Evolutionary conservation across 2,329 filamentous ascomycete species (phyloP).

Genomic region (Pestalotiopsis sp.): DNA sequence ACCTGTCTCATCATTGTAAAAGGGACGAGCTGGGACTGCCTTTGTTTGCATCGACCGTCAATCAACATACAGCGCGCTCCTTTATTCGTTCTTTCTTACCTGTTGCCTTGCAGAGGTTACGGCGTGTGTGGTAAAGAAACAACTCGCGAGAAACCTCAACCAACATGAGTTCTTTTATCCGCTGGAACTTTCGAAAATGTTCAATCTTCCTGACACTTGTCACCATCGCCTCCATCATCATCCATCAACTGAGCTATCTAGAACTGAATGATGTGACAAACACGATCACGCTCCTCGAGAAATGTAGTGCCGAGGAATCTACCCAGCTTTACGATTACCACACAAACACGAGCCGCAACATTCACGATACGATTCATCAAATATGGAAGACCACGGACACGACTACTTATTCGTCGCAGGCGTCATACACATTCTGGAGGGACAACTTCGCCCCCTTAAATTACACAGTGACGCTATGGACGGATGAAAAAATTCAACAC

Average conservation of each 20-base stretch:
- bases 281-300: background rate
- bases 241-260: background rate
- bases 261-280: background rate
- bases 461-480: background rate
- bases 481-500: background rate
- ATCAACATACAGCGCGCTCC: background rate
- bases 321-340: background rate
- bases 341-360: background rate
- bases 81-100: background rate
- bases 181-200: background rate
- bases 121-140: background rate
- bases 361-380: background rate
- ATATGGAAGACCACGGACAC: background rate
- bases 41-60: background rate
- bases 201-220: background rate
- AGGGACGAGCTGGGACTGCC: background rate
- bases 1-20: background rate
- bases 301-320: background rate
- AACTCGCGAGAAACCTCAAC: background rate
- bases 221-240: background rate
- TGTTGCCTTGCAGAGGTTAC: background rate
- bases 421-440: background rate
- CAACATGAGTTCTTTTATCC: background rate
- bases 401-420: background rate
- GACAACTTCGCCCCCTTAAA: background rate